Conservation (phyloP, 1,284 basidiomycete species). For the Ganoderma boninense region DNA sequence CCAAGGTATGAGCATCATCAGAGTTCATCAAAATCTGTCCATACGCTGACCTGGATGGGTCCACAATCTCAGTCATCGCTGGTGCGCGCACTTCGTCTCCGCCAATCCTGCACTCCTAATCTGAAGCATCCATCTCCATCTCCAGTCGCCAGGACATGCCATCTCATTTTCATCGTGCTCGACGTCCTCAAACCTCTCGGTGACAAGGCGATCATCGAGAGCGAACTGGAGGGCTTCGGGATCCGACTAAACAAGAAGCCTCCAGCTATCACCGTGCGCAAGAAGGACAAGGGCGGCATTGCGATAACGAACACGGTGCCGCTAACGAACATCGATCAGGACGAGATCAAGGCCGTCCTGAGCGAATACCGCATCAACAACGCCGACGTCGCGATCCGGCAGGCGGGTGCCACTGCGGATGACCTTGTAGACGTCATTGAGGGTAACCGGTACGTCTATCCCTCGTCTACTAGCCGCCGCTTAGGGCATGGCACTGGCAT, state of each 20-base stretch:
- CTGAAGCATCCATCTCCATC: constrained; percentile 21
- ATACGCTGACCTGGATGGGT: constrained; percentile 12
- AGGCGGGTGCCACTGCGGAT: constrained; percentile 93
- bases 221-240: constrained; percentile 96
- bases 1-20: constrained; percentile 68
- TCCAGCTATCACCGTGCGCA: constrained; percentile 88
- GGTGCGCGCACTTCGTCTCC: constrained; percentile 57
- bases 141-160: constrained; percentile 92
- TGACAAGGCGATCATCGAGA: constrained; percentile 92
- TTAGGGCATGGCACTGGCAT: background rate
- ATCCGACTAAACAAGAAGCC: constrained; percentile 97
- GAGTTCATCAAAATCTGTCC: constrained; percentile 4
- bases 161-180: constrained; percentile 98
- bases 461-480: constrained; percentile 15
- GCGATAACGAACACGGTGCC: constrained; percentile 96
- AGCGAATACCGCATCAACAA: constrained; percentile 93
- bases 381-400: constrained; percentile 93
- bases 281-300: constrained; percentile 95
- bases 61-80: constrained; percentile 69
- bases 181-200: constrained; percentile 97
- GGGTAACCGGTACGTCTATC: constrained; percentile 74
- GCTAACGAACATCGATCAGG: constrained; percentile 94
- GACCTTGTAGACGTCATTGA: constrained; percentile 98
- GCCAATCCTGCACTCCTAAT: background rate
- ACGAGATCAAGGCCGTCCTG: constrained; percentile 96